These are phyloP conservation scores for Dryas integrifolia DNA, from an alignment of 331 rosid genomes.

Conservation along the genomic window DNA sequence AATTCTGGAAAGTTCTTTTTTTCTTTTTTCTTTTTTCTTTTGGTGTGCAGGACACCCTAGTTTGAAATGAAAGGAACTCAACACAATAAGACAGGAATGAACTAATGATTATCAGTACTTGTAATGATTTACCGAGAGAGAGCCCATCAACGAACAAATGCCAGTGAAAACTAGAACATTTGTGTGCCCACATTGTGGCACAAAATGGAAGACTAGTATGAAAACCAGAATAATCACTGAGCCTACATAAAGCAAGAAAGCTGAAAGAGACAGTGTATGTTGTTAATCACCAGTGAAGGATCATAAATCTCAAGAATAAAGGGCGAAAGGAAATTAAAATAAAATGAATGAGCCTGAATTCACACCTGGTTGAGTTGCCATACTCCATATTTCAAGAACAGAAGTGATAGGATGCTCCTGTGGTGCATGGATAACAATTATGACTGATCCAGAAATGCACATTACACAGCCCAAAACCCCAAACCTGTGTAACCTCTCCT, in stretches of 20 bases:
- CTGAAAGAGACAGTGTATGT: constrained; percentile 40
- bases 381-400: constrained; percentile 70
- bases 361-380: constrained; percentile 92
- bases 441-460: constrained; percentile 76
- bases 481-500: constrained; percentile 66
- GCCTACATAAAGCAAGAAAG: constrained; percentile 65
- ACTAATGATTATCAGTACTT: not conserved
- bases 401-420: constrained; percentile 56
- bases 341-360: not conserved
- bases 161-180: constrained; percentile 73
- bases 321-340: not conserved
- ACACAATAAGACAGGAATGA: not conserved
- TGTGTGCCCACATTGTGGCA: constrained; percentile 70
- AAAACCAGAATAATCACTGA: constrained; percentile 68
- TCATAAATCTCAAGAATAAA: not conserved
- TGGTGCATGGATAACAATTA: constrained; percentile 77
- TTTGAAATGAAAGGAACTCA: not conserved
- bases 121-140: constrained; percentile 61
- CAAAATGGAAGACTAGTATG: constrained; percentile 69
- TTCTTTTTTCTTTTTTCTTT: not conserved
- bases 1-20: no score
- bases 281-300: constrained; percentile 22
- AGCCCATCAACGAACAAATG: constrained; percentile 89
- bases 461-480: constrained; percentile 79
- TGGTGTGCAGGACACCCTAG: not conserved